Base-by-base conservation (phyloP, 2,329 filamentous ascomycete genomes). In the Cytospora chrysosperma region DNA sequence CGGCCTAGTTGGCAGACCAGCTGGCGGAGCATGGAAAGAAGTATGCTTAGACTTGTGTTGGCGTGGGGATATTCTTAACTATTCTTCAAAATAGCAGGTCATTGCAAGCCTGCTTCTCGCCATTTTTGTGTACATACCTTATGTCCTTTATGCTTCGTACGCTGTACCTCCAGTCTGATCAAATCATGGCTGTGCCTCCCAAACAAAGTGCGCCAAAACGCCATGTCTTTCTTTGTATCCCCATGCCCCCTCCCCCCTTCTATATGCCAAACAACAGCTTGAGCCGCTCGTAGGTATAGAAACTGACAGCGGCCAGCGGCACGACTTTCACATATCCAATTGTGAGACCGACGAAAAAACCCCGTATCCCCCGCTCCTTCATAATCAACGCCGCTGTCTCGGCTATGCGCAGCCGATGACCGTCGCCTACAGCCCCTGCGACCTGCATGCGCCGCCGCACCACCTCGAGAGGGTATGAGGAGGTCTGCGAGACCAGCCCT, bases 241-340 rank as follows among this genome's bases (percentile, higher is more conserved):
- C n/a, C n/a, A n/a, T n/a, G n/a, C n/a, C 3, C 28, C 13, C 19
- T 32, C 8, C 7, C 30, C 59, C 3, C 5, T 57, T 73, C 72
- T 79, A 91, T 71, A 93, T 91, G 50, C 86, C 87, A 68, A 93
- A 77, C 68, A 81, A 77, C 52, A 78, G 82, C 79, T 89, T 89
- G 69, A 83, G 76, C 65, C 86, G 81, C 75, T 89, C 86, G 70
- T 89, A 89, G 19, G 85, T 86, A 72, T 85, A 89, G 72, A 89
- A 89, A 69, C 81, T 82, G 60, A 85, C 81, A 15, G 95, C 95
- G 30, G 79, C 87, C 91, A 99, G 90, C 4, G 95, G 95, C 67
- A 97, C 83, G 58, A 98, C 86, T 79, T 99, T 99, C 72, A 93
- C 85, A 75, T 98, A 99, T 9, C 95, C 95, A 75, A 99, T 97